A percentile compares a stretch with the other conserved stretches of the same genome.
These are phyloP conservation scores for Diaporthe sp. DNA, from an alignment of 2,329 filamentous ascomycete genomes.

Conservation along the genomic window DNA sequence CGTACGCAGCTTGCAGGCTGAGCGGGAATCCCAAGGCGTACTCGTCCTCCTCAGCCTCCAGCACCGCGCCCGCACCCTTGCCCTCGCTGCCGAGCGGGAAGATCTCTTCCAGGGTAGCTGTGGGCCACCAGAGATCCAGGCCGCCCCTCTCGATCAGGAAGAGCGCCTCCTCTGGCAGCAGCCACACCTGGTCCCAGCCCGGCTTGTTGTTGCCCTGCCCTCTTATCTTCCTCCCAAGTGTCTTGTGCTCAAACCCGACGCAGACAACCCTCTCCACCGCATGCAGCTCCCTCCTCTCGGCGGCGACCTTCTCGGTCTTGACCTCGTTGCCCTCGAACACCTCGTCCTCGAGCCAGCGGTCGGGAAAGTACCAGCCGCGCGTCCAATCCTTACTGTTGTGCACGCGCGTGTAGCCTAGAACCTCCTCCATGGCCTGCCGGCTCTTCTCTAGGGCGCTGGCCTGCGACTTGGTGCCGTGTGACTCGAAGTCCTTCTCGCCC, in stretches of 20 bases:
- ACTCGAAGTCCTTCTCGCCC: conserved; percentile 97
- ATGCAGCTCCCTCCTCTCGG: conserved; percentile 46
- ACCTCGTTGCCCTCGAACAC: conserved; percentile 50
- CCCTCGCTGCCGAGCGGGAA: conserved; percentile 52
- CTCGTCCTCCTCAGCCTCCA: conserved; percentile 57
- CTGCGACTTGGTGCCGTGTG: conserved; percentile 88
- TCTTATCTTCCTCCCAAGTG: conserved; percentile 77
- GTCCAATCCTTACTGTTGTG: conserved; percentile 76
- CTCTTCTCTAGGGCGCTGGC: conserved; percentile 83
- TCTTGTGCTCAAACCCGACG: conserved; percentile 78
- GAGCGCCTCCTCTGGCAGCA: conserved; percentile 91
- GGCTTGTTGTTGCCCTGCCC: conserved; percentile 66
- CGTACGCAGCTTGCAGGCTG: conserved; percentile 91
- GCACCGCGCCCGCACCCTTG: conserved; percentile 44
- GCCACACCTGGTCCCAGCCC: conserved; percentile 78
- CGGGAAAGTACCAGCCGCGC: conserved; percentile 81
- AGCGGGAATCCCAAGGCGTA: conserved; percentile 81
- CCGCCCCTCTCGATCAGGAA: conserved; percentile 91
- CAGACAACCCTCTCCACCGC: conserved; percentile 70
- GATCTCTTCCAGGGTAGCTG: conserved; percentile 62
- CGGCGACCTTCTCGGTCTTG: conserved; percentile 46
- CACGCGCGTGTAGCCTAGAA: conserved; percentile 81
- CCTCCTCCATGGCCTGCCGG: conserved; percentile 89
- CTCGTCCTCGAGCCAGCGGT: conserved; percentile 59
- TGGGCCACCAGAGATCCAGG: conserved; percentile 88